Evolutionary conservation across 2,329 filamentous ascomycete species (phyloP).

Genomic region (Colletotrichum shisoi): DNA sequence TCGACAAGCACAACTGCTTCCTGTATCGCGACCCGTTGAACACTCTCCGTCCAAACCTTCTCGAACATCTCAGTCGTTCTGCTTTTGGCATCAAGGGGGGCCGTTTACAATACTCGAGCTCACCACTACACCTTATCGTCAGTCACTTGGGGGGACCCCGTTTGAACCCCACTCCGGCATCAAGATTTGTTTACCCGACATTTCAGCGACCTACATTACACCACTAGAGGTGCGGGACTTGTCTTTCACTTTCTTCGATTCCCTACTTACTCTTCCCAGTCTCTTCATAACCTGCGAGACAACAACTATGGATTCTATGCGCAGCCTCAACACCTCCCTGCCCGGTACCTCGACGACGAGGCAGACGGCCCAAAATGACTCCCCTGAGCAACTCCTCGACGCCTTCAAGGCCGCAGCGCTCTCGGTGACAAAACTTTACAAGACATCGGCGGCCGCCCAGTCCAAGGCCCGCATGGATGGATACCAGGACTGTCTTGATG

Average conservation of each 20-base stretch:
- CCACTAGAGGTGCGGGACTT: conserved; percentile 35
- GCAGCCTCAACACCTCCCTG: conserved; percentile 44
- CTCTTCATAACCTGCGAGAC: neutral
- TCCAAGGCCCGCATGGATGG: conserved; percentile 78
- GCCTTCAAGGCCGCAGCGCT: conserved; percentile 92
- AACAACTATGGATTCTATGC: conserved; percentile 48
- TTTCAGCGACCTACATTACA: conserved; percentile 24
- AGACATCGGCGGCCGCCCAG: conserved; percentile 82
- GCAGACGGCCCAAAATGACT: conserved; percentile 48
- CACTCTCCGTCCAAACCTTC: conserved; percentile 13
- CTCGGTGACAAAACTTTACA: conserved; percentile 95
- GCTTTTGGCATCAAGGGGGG: conserved; percentile 3
- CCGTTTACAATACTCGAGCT: neutral
- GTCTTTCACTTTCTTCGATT: conserved; percentile 8
- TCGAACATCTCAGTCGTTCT: neutral
- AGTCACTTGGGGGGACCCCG: conserved; percentile 29
- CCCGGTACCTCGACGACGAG: conserved; percentile 40
- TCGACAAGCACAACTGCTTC: conserved; percentile 17
- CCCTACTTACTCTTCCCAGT: conserved; percentile 23
- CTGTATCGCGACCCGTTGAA: conserved; percentile 17
- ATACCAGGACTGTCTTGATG: conserved; percentile 93
- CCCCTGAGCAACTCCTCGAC: conserved; percentile 75
- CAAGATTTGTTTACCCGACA: conserved; percentile 39
- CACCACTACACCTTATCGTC: conserved; percentile 27
- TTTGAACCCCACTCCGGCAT: conserved; percentile 33